Evolutionary conservation across 768 basidiomycete genomes (phyloP).

Genomic region (Tulasnella sp.): DNA sequence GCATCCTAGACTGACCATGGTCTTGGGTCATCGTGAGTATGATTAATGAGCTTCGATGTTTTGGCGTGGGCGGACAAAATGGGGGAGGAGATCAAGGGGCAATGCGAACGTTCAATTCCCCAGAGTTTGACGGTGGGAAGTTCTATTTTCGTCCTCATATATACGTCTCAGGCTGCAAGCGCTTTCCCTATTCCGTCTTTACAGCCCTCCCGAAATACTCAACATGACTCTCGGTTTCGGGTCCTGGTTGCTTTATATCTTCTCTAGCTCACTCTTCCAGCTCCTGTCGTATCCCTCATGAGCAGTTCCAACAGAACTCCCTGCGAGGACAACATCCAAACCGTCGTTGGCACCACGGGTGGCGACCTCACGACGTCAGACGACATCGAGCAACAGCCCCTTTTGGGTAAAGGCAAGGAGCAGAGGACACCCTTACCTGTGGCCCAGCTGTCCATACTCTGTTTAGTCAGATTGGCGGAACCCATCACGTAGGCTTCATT

Average conservation of each 20-base stretch:
- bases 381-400: slow-evolving; percentile 15
- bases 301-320: background rate
- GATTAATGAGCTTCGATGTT: background rate
- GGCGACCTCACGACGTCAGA: background rate
- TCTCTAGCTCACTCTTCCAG: background rate
- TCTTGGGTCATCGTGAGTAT: slow-evolving; percentile 20
- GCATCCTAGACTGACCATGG: slow-evolving; percentile 18
- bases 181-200: background rate
- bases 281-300: background rate
- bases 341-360: background rate
- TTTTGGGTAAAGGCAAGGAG: background rate
- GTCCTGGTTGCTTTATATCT: background rate
- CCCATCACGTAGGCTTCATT: slow-evolving; percentile 28
- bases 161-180: background rate
- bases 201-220: background rate
- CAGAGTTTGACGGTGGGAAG: background rate
- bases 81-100: background rate
- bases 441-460: slow-evolving; percentile 30
- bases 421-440: slow-evolving; percentile 32
- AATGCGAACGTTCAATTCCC: background rate
- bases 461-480: slow-evolving; percentile 31
- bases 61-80: background rate
- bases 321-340: background rate
- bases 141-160: background rate
- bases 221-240: background rate